These are phyloP conservation scores for Xylaria sp. DNA, from an alignment of 2,329 filamentous ascomycete species.

Conservation along the genomic window DNA sequence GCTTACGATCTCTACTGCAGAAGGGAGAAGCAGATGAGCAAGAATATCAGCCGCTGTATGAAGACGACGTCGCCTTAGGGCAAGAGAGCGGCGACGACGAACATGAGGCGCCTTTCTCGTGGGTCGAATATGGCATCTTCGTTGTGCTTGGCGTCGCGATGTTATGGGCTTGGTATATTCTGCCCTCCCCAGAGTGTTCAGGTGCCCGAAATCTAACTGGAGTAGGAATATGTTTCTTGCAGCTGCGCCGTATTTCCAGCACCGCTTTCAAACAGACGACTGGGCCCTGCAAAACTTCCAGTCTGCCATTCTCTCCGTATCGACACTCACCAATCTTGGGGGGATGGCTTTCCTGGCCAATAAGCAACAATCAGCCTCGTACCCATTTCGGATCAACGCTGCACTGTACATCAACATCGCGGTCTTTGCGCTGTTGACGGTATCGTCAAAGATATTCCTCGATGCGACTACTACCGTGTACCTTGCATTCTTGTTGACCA, in stretches of 20 bases:
- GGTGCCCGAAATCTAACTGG: slow-evolving; percentile 18
- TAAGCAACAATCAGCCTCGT: slow-evolving; percentile 83
- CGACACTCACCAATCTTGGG: slow-evolving; percentile 82
- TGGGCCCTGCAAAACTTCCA: slow-evolving; percentile 87
- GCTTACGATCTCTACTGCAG: slow-evolving; percentile 53
- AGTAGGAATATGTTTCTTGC: slow-evolving; percentile 97
- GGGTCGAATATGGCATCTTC: slow-evolving; percentile 88
- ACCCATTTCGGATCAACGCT: slow-evolving; percentile 83
- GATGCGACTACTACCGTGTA: slow-evolving; percentile 72
- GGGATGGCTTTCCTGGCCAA: slow-evolving; percentile 81
- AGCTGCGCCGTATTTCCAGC: slow-evolving; percentile 90
- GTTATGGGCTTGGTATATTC: slow-evolving; percentile 93
- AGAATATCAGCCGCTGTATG: slow-evolving; percentile 52
- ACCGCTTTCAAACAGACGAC: slow-evolving; percentile 75
- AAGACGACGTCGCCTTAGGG: slow-evolving; percentile 40
- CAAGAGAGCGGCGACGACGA: slow-evolving; percentile 44
- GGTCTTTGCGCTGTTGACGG: slow-evolving; percentile 79
- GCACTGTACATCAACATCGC: slow-evolving; percentile 81
- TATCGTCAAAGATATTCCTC: slow-evolving; percentile 78
- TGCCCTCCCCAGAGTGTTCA: slow-evolving; percentile 23
- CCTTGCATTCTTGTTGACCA: slow-evolving; percentile 81
- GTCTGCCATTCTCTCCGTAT: slow-evolving; percentile 86
- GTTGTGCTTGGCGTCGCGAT: slow-evolving; percentile 87
- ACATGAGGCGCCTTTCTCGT: slow-evolving; percentile 73
- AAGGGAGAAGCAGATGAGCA: slow-evolving; percentile 45